Percentiles rank a stretch among this genome's conserved stretches.
Evolutionary conservation across 2,329 filamentous ascomycete genomes (phyloP).

Genomic region (Scedosporium boydii): DNA sequence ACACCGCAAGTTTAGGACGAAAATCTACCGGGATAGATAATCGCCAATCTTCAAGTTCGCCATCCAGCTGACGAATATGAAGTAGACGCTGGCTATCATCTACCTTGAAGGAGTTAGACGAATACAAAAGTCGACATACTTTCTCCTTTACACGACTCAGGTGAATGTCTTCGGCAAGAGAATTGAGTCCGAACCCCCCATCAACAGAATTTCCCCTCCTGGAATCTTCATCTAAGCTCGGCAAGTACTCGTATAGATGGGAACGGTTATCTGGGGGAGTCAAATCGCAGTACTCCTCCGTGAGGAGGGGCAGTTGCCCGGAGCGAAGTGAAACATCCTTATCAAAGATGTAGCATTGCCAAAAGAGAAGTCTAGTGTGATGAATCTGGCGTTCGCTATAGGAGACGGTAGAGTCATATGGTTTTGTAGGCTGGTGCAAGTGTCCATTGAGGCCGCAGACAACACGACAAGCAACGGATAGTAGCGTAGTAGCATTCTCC

Average conservation of each 20-base stretch:
- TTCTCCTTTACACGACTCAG: constrained; percentile 43
- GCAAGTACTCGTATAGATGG: constrained; percentile 27
- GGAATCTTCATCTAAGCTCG: neutral
- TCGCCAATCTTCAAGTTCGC: constrained; percentile 46
- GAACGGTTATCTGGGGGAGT: constrained; percentile 33
- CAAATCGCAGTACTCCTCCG: constrained; percentile 43
- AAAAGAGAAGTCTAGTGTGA: constrained; percentile 36
- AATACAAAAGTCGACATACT: constrained; percentile 38
- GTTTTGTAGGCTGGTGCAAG: constrained; percentile 6
- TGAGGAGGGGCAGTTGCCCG: constrained; percentile 40
- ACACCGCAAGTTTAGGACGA: constrained; percentile 36
- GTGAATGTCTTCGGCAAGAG: constrained; percentile 17
- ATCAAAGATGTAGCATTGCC: constrained; percentile 44
- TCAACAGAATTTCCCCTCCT: neutral
- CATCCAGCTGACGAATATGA: constrained; percentile 46
- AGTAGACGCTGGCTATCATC: constrained; percentile 43
- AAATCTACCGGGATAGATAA: constrained; percentile 32
- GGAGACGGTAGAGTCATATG: constrained; percentile 7
- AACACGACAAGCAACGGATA: constrained; percentile 32
- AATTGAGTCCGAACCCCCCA: neutral
- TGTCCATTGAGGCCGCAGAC: constrained; percentile 41
- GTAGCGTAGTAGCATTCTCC: neutral
- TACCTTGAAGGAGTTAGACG: constrained; percentile 34
- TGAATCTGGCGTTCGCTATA: constrained; percentile 17
- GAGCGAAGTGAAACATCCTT: constrained; percentile 46